Base-by-base conservation (phyloP, 2,329 filamentous ascomycete genomes). In the Microthyrium microscopicum region DNA sequence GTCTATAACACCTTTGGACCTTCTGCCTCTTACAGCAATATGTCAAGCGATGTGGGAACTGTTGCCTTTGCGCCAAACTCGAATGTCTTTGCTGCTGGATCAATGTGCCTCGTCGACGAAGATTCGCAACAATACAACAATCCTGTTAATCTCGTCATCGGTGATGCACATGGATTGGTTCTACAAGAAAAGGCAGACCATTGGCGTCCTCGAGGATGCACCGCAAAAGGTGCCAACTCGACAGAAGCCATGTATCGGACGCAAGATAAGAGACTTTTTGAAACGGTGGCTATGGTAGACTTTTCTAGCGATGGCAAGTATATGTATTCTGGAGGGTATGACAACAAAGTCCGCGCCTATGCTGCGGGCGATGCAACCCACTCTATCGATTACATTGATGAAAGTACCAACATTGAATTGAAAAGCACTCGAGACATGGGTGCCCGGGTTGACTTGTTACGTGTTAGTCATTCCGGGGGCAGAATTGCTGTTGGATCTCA, bases 111-210 rank as follows among this genome's bases (percentile, higher is more conserved):
- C 4, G 61, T 61, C 3, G 69, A 73, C 41, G 46, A 55, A 3
- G 52, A 61, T 29, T 67, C 61, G n/a, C 67, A 70, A 60, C 62
- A 69, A 26, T 75, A 75, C 44, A 75, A 75, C 37, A 53, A 64
- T 25, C 54, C 58, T 0, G 65, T 69, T 38, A 74, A 74, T 41
- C 51, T 74, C 1, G 44, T 74, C 1, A 46, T 68, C 22, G 70
- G 70, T 1, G 53, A 68, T 39, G 40, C 60, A 3, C 40, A 45
- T 2, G 42, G 43, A 2, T 58, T 56, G 15, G 44, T 42, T 1
- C 44, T 74, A 5, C 51, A 56, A 33, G 70, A 73, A 40, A 46
- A 75, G 0, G 58, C 64, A 1, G 60, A 68, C 31, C 70, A 75
- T 43, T 57, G 56, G 22, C 47, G 62, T 3, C 42, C 49, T 13